Base-by-base conservation (phyloP, 257 asterid genomes). In the Lycium ferocissimum region DNA sequence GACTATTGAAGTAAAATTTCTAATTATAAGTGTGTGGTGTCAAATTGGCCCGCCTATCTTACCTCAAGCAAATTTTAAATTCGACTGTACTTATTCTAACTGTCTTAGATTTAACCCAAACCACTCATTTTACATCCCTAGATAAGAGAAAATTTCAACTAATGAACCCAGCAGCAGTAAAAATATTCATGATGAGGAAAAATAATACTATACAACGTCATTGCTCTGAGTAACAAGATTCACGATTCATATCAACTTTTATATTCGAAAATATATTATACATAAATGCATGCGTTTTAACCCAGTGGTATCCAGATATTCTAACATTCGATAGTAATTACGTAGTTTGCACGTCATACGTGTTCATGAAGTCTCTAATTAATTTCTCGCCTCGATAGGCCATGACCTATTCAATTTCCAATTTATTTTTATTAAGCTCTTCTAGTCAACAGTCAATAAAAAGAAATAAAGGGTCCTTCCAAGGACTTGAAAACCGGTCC, bases 381-480 rank as follows among this genome's bases (percentile, higher is more conserved):
- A 9, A 22, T 51, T 40, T 18, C 15, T 40, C 4, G 8, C 4
- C 35, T 40, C 17, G 37, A 71, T 72, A 45, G 58, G 80, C 58
- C 9, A 15, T 76, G 65, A 76, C 47, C 82, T 20, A 76, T 76
- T 76, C 82, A 76, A 76, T 51, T 75, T 51, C 47, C 63, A 51
- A 26, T 9, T 51, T 22, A 22, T 13, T 22, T 13, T 1, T 22
- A 76, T 6, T 76, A 76, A 76, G 26, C 82, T 7, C 61, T 22
- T 53, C 47, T 26, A 7, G 65, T 76, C 82, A 76, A 53, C 63
- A 14, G 47, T 76, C 82, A 51, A 76, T 76, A 76, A 51, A 49
- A 49, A 22, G 62, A 14, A 51, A 76, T 26, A 26, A 26, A 26
- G 33, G 33, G 33, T 1, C 33, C 33, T 26, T 26, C 33, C 33